Evolutionary conservation across 768 basidiomycete genomes (phyloP).

Genomic region (Neoboletus magnificus): DNA sequence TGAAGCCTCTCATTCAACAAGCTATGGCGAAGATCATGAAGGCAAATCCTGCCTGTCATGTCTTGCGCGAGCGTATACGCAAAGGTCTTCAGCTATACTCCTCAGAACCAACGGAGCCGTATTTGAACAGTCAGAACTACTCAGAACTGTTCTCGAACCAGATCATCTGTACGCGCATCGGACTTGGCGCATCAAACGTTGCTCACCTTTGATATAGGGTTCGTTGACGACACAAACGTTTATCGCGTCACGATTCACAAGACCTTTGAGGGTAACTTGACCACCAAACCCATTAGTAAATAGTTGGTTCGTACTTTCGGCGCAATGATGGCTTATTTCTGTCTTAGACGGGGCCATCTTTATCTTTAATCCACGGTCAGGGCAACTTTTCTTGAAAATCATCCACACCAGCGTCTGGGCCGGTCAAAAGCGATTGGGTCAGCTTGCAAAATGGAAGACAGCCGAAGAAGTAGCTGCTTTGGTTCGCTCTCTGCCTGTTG

Average conservation of each 20-base stretch:
- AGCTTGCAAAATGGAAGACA: constrained; percentile 99
- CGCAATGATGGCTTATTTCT: not conserved
- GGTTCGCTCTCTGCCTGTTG: constrained; percentile 96
- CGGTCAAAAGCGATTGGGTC: constrained; percentile 98
- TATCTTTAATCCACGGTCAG: constrained; percentile 99
- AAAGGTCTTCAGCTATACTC: constrained; percentile 98
- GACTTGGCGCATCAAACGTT: not conserved
- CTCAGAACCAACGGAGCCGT: constrained; percentile 98
- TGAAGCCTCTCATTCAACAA: constrained; percentile 97
- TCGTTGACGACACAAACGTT: constrained; percentile 99
- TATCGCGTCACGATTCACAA: constrained; percentile 99
- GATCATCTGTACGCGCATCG: constrained; percentile 72
- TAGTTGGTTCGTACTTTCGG: not conserved
- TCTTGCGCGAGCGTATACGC: constrained; percentile 96
- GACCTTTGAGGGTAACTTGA: constrained; percentile 99
- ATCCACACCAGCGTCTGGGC: constrained; percentile 99
- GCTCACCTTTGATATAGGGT: constrained; percentile 54
- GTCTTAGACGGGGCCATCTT: constrained; percentile 85
- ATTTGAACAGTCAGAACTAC: constrained; percentile 97
- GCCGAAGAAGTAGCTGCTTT: constrained; percentile 99
- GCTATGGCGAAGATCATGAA: constrained; percentile 99
- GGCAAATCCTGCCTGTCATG: constrained; percentile 96
- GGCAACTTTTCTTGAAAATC: constrained; percentile 97
- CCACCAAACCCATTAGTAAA: constrained; percentile 96
- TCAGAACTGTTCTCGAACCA: constrained; percentile 97